These are phyloP conservation scores for Colletotrichum sp. DNA, from an alignment of 2,329 filamentous ascomycete species.

Conservation along the genomic window DNA sequence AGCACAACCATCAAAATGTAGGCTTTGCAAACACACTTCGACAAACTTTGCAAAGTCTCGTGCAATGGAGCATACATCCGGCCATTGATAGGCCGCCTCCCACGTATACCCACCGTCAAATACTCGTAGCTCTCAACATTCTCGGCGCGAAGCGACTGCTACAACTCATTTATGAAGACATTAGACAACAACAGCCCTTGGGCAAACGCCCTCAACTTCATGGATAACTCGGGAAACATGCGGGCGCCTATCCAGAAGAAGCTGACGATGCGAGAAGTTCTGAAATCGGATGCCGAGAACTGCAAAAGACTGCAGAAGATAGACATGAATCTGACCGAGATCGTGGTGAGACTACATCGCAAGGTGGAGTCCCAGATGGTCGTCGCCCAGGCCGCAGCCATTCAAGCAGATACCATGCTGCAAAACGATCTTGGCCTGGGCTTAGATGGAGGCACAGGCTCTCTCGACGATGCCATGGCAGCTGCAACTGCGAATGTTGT, in stretches of 20 bases:
- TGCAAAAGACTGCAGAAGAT: constrained; percentile 60
- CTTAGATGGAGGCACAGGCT: constrained; percentile 33
- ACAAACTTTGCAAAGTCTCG: constrained; percentile 65
- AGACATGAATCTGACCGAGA: constrained; percentile 65
- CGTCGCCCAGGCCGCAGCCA: constrained; percentile 34
- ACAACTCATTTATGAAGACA: constrained; percentile 68
- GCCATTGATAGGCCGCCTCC: constrained; percentile 61
- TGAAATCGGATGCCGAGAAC: constrained; percentile 63
- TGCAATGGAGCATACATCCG: constrained; percentile 70
- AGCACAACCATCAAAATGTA: constrained; percentile 48
- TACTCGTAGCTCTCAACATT: constrained; percentile 65
- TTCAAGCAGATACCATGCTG: constrained; percentile 45
- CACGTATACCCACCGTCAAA: constrained; percentile 74
- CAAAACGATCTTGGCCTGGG: constrained; percentile 47
- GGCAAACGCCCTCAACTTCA: constrained; percentile 31
- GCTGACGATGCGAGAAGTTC: constrained; percentile 63
- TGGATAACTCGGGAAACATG: constrained; percentile 41
- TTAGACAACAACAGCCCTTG: constrained; percentile 60
- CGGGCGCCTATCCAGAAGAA: constrained; percentile 46
- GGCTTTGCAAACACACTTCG: constrained; percentile 65
- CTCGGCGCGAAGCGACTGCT: constrained; percentile 68
- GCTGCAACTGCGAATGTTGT: constrained; percentile 37
- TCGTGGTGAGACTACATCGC: constrained; percentile 66
- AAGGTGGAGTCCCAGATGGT: constrained; percentile 70
- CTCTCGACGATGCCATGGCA: constrained; percentile 47